These are phyloP conservation scores for Lipomyces anomalus DNA, from an alignment of 805 yeast genomes.

Conservation along the genomic window DNA sequence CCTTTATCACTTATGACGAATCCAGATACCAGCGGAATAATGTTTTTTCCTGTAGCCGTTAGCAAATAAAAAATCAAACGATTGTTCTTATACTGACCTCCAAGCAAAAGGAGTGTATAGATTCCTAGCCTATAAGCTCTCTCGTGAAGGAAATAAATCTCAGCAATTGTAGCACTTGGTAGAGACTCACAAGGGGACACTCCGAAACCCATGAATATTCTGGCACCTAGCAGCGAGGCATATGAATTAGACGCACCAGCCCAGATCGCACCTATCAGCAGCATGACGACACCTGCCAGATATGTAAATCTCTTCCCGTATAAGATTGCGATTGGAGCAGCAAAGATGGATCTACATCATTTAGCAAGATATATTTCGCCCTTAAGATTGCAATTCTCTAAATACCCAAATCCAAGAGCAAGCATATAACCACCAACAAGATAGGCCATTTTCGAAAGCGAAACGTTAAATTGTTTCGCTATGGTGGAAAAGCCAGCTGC, in stretches of 20 bases:
- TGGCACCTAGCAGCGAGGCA: constrained; percentile 51
- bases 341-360: constrained; percentile 40
- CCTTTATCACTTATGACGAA: constrained; percentile 45
- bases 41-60: constrained; percentile 59
- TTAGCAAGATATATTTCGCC: neutral
- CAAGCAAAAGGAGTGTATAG: constrained; percentile 49
- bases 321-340: constrained; percentile 52
- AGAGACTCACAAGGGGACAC: constrained; percentile 56
- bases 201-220: constrained; percentile 55
- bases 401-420: constrained; percentile 47
- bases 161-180: constrained; percentile 57
- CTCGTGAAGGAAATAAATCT: constrained; percentile 55
- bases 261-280: constrained; percentile 50
- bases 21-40: constrained; percentile 52
- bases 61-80: too few relatives aligned
- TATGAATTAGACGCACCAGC: constrained; percentile 47
- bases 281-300: constrained; percentile 43
- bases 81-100: too few relatives aligned
- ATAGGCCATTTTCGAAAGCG: constrained; percentile 43
- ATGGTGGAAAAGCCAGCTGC: constrained; percentile 50
- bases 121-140: constrained; percentile 56
- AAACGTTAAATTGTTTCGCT: constrained; percentile 40
- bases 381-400: neutral
- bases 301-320: constrained; percentile 57
- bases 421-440: constrained; percentile 57